Base-by-base conservation (phyloP, 805 yeast genomes). In the Blastobotrys americana region DNA sequence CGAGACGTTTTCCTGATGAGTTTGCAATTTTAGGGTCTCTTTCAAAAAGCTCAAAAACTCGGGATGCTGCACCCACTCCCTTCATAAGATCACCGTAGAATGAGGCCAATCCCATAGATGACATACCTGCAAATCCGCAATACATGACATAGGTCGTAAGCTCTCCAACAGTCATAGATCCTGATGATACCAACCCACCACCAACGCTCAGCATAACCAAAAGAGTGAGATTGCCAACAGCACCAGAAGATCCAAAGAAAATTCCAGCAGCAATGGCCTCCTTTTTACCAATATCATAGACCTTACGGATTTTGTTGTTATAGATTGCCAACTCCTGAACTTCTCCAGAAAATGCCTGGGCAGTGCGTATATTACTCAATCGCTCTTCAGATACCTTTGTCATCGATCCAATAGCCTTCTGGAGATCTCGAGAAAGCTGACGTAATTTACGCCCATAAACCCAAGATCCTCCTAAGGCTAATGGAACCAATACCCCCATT, bases 31-130 rank as follows among this genome's bases (percentile, higher is more conserved):
- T 63, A 0, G 97, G 94, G 51, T 78, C 71, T 63, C 87, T 72
- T 49, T 84, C 93, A 48, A 82, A 78, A 41, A 90, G 69, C 60
- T 90, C 97, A 68, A 90, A 89, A 20, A 90, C 76, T 48, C 97
- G 71, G 41, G 88, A 82, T 0, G 96, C 93, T 0, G 97, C 97
- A 41, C 97, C 97, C 5, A 89, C 84, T 45, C 97, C 97, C 67
- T 90, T 90, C 97, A 90, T 90, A 47, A 90, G 68, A 62, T 90
- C 97, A 2, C 95, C 80, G 60, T 89, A 90, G 60, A 90, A 90
- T 56, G 84, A 84, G 0, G 96, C 90, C 16, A 90, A 61, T 0
- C 97, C 96, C 63, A 84, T 84, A 55, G 89, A 84, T 5, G 96
- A 86, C n/a, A 87, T 72, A 0, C 96, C 97, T 2, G 96, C 84